Base-by-base conservation (phyloP, 2,329 filamentous ascomycete genomes). In the Penicillium carneum region DNA sequence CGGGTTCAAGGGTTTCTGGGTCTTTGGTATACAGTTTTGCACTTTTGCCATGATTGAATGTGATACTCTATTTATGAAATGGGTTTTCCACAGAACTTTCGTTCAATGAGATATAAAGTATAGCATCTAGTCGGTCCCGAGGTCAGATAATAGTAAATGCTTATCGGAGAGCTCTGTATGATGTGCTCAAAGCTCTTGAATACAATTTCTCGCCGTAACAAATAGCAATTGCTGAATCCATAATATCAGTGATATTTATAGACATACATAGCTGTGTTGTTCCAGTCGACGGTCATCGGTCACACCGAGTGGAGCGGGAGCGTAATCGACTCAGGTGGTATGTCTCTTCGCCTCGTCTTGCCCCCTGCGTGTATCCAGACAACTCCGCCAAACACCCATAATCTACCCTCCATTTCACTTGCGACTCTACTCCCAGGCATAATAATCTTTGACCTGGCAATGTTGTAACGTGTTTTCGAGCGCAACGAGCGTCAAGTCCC, bases 391-490 rank as follows among this genome's bases (percentile, higher is more conserved):
- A 45, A 41, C 50, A 47, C 20, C 29, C 18, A 29, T 23, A 26
- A 38, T 50, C 31, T 45, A 45, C 41, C 8, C 11, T 46, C 12
- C 16, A 18, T 46, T 20, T 20, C 20, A 26, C 45, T 42, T 42
- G n/a, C 31, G 16, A 48, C 47, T 45, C 23, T 10, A 16, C 46
- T 47, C 20, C 39, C 18, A 41, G 20, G 12, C 14, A 36, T 20
- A 49, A 51, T 31, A 18, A 29, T 33, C 11, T 50, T 46, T 16
- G 46, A 57, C 3, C 63, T 63, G 68, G 74, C 70, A 71, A 78
- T 78, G 76, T 70, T 77, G 68, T 76, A 72, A 69, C 59, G 42
- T 62, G 57, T 39, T 59, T 58, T 59, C 56, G 51, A 71, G 67
- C 69, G 71, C 71, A 75, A 64, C 63, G 58, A 70, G 66, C 67